These are phyloP conservation scores for Xerocomellus chrysenteron DNA, from an alignment of 768 basidiomycete species.

Conservation along the genomic window DNA sequence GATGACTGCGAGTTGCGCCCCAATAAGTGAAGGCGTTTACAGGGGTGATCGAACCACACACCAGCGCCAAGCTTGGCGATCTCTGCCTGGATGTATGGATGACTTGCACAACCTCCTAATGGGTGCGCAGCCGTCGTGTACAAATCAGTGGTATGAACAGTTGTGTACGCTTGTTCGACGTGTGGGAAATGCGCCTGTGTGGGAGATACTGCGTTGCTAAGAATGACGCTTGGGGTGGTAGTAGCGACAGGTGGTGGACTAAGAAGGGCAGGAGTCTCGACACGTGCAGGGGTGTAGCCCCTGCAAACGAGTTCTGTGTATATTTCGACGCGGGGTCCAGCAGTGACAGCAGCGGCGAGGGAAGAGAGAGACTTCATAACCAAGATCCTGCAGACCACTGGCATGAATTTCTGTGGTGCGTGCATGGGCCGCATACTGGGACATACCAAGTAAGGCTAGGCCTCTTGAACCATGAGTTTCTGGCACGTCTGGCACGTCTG, in stretches of 20 bases:
- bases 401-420: background rate
- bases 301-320: constrained; percentile 3
- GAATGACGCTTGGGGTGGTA: background rate
- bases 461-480: background rate
- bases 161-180: background rate
- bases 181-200: background rate
- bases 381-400: background rate
- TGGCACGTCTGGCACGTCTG: background rate
- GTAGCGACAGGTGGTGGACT: too few species aligned
- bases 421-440: background rate
- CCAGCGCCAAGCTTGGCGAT: background rate
- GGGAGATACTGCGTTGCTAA: background rate
- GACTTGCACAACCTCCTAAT: background rate
- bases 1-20: background rate
- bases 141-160: background rate
- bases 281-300: background rate
- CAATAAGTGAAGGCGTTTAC: background rate
- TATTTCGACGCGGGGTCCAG: constrained; percentile 3
- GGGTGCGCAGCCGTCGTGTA: background rate
- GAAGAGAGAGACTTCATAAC: constrained; percentile 1
- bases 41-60: background rate
- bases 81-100: background rate
- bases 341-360: background rate
- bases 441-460: background rate
- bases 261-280: background rate